Evolutionary conservation across 2,329 filamentous ascomycete genomes (phyloP), one percentile per base, ranked within the genome.

Genomic region (Colletotrichum spaethianum): DNA sequence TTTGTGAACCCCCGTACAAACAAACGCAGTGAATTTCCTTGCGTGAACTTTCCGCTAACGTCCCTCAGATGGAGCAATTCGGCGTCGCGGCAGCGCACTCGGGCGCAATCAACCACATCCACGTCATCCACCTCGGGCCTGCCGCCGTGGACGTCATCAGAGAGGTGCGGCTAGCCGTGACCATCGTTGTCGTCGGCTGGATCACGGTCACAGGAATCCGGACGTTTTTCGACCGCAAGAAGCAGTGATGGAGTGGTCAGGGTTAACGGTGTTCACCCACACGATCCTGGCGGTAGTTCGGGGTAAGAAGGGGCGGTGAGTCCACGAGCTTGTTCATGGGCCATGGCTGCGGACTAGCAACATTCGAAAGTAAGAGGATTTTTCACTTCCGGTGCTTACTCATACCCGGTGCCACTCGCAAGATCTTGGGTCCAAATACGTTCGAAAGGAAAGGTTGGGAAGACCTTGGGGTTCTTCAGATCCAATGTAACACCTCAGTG

Each of bases 81-180:
- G 70, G 59, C 14, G 44, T 72, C 26, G 48, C 66, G 0, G 9
- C 70, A n/a, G 46, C 60, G 36, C 70, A 72, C 8, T 72, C 70
- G n/a, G 70, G 70, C 53, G 65, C 70, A 4, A 72, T 72, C 59
- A 64, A 72, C 59, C 70, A 72, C 46, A 33, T 72, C 38, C 70
- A 72, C 46, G 23, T 52, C 44, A 63, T 72, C 28, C 53, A 72
- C 44, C 60, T 72, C 38, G 66, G 64, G 7, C 70, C 66, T 6
- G 62, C 40, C 31, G 67, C 59, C 36, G 60, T 53, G 42, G 59
- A 59, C 23, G 20, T 72, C 28, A 59, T 31, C 28, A 60, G 59
- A 60, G 70, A 72, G 44, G 31, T 64, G n/a, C 53, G 70, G 18
- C 18, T 70, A 20, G 70, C 60, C 31, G 59, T 72, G 3, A 72